phyloP scores from a whole-genome alignment of 208 protist genomes.

The Crithidia sp. region DNA sequence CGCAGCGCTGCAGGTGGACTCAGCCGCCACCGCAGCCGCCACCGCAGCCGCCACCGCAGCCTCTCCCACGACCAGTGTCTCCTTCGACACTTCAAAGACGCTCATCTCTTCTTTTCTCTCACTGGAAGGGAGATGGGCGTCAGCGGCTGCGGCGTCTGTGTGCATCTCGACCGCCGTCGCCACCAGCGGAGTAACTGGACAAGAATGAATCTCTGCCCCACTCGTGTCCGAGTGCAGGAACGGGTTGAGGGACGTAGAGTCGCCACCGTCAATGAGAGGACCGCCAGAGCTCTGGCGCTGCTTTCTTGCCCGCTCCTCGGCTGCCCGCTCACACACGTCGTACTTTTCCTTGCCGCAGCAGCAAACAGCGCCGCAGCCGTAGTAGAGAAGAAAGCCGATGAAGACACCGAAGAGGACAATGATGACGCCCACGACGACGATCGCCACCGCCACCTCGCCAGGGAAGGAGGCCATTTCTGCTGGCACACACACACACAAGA shows the following conservation, averaged over 20 bases:
- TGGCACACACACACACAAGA: too few species aligned
- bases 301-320: neutral
- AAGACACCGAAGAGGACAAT: neutral
- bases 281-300: neutral
- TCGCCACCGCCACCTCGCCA: neutral
- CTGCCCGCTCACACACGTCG: slow-evolving; percentile 2
- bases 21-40: neutral
- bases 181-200: neutral
- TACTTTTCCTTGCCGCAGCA: slow-evolving; percentile 10
- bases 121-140: too few species aligned
- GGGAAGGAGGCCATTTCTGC: too few species aligned
- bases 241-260: neutral
- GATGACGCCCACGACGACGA: neutral
- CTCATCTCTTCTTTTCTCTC: too few species aligned
- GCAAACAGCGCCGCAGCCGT: neutral
- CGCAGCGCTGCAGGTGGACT: neutral
- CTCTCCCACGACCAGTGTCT: too few species aligned
- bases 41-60: neutral
- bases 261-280: neutral
- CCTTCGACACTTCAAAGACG: too few species aligned
- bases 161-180: neutral
- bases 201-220: neutral
- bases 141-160: neutral
- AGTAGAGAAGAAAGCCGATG: slow-evolving; percentile 8
- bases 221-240: neutral